Percentiles rank a stretch among this genome's conserved stretches.
phyloP scores from a whole-genome alignment of 192 early-diverging fungal genomes.

The Entophlyctis luteolus region DNA sequence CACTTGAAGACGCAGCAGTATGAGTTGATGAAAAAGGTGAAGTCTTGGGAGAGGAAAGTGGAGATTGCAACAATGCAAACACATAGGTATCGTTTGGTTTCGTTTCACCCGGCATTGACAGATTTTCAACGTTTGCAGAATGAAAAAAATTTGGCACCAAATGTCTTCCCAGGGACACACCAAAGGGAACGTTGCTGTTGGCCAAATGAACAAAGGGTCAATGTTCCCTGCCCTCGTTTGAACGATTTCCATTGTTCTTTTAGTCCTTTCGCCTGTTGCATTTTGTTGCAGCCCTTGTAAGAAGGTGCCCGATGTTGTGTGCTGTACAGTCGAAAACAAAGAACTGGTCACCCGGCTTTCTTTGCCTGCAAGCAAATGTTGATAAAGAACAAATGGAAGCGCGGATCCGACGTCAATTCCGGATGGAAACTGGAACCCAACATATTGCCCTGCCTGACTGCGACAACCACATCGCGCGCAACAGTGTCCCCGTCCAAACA shows the following conservation, averaged over 20 bases:
- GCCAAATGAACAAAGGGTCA: background rate
- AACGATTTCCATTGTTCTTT: background rate
- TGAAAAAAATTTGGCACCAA: conserved; percentile 48
- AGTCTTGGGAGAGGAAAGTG: conserved; percentile 55
- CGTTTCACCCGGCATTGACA: background rate
- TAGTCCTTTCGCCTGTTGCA: background rate
- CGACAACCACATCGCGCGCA: conserved; percentile 68
- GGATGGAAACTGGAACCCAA: conserved; percentile 95
- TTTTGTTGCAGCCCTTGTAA: background rate
- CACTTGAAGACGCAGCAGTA: conserved; percentile 45
- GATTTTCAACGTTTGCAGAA: conserved; percentile 6
- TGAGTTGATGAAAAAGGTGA: conserved; percentile 49
- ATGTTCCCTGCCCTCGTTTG: conserved; percentile 12
- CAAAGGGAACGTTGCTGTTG: background rate
- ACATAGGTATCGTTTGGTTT: conserved; percentile 34
- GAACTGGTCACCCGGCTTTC: too few relatives aligned
- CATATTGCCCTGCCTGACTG: conserved; percentile 81
- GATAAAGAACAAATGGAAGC: conserved; percentile 86
- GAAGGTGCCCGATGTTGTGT: background rate
- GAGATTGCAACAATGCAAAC: conserved; percentile 55
- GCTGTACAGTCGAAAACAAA: background rate
- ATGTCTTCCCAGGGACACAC: conserved; percentile 28
- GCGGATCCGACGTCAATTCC: conserved; percentile 83
- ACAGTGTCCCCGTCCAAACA: conserved; percentile 45
- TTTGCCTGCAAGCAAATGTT: conserved; percentile 34